These are phyloP conservation scores for Albatrellus ellisii DNA, from an alignment of 768 basidiomycete species.

Conservation along the genomic window DNA sequence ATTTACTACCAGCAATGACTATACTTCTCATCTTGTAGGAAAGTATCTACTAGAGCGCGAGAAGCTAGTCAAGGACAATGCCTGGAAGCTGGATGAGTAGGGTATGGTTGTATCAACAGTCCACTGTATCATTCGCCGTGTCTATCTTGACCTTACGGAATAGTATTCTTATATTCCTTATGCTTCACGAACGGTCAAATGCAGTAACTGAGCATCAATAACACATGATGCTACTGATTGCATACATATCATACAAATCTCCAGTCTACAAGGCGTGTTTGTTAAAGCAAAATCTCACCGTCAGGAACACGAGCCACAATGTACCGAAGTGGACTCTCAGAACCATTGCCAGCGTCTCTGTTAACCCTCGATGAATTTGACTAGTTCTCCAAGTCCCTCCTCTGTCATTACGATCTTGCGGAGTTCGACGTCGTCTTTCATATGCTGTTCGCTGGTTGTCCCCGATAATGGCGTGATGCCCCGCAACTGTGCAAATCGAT, in stretches of 20 bases:
- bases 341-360: too few relatives aligned
- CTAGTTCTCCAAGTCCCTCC: slow-evolving; percentile 18
- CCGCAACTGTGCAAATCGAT: slow-evolving; percentile 51
- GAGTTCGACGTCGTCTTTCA: slow-evolving; percentile 47
- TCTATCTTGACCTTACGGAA: too few relatives aligned
- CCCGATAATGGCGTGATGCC: slow-evolving; percentile 67
- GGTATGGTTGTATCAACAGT: not conserved
- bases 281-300: not conserved
- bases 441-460: slow-evolving; percentile 53
- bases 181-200: not conserved
- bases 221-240: too few relatives aligned
- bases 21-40: slow-evolving; percentile 27
- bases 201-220: not conserved
- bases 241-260: not conserved
- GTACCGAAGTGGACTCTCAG: too few relatives aligned
- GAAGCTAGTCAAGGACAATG: slow-evolving; percentile 71
- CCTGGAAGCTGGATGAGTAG: slow-evolving; percentile 51
- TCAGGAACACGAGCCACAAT: too few relatives aligned
- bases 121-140: not conserved
- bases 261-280: not conserved
- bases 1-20: not conserved
- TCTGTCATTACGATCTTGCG: slow-evolving; percentile 24
- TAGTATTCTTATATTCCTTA: not conserved
- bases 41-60: slow-evolving; percentile 76
- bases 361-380: slow-evolving; percentile 21